Base-by-base conservation (phyloP, 1,284 basidiomycete species). In the Mycocalia duriaeana region DNA sequence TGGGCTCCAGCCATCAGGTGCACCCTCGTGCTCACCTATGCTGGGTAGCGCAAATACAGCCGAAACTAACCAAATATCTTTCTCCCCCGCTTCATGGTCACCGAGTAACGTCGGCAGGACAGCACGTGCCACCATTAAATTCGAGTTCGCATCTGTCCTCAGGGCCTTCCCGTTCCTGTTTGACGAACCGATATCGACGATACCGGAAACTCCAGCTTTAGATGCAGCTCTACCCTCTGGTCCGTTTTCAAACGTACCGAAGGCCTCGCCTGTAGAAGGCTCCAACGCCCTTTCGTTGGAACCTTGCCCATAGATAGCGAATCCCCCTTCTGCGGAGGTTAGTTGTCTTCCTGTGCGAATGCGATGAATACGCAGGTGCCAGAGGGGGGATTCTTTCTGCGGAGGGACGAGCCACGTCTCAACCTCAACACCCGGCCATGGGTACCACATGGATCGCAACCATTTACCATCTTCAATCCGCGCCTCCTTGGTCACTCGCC, bases 391-490 rank as follows among this genome's bases (percentile, higher is more conserved):
- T 4, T 64, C 73, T 9, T 59, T 52, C 13, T 72, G 68, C 1
- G 87, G 85, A 0, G 86, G 85, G 9, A 88, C 64, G 19, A 89
- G 72, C 80, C 82, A 86, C 13, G 86, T 89, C 66, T 89, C 85
- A 38, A 89, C 79, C 48, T 77, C 69, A 19, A 87, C 84, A 58
- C 79, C 85, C 38, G 71, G 69, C 82, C 82, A 90, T 3, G 86
- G 85, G 53, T 76, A 75, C 87, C 87, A 90, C 65, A 77, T 77
- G 31, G 80, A 80, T 45, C 77, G 69, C 37, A 90, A 67, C 75
- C 81, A 81, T 49, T 61, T 70, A 28, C 57, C 74, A 50, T 62
- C 65, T 55, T 85, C 82, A 43, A 89, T 72, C 41, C 75, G 65
- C 13, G 85, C 81, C 50, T 85, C 78, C 50, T 73, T 70, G 1